A percentile compares a stretch with the other conserved stretches of the same genome.
Conservation (phyloP, 192 early-diverging fungal species). For the Bifiguratus adelaidae region DNA sequence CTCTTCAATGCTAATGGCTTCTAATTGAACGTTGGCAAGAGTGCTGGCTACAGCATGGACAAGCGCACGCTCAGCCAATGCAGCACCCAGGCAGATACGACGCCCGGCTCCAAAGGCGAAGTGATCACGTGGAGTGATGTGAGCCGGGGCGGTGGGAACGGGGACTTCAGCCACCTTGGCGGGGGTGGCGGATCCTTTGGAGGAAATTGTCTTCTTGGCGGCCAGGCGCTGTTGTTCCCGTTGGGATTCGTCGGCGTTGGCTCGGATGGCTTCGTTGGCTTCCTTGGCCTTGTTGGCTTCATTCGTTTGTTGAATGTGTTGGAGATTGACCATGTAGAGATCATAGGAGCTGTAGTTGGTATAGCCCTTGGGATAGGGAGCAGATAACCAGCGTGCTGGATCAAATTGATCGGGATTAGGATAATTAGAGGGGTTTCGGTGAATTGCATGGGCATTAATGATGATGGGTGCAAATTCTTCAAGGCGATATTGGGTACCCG, state of each 20-base stretch:
- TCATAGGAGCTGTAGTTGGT: conserved; percentile 4
- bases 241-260: too few species aligned
- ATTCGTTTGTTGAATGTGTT: too few species aligned
- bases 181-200: too few species aligned
- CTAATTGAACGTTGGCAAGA: too few species aligned
- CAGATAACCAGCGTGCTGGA: background rate
- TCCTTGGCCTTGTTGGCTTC: conserved; percentile 1
- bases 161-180: too few species aligned
- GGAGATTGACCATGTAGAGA: too few species aligned
- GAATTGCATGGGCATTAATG: conserved; percentile 31
- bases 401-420: conserved; percentile 30
- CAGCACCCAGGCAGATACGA: conserved; percentile 13
- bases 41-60: background rate
- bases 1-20: too few species aligned
- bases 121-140: conserved; percentile 7
- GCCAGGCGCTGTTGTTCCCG: too few species aligned
- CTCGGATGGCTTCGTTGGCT: too few species aligned
- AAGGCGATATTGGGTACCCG: conserved; percentile 17
- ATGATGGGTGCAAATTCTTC: conserved; percentile 11
- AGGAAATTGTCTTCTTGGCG: too few species aligned
- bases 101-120: conserved; percentile 23
- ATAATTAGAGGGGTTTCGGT: conserved; percentile 24
- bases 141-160: too few species aligned
- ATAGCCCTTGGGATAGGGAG: background rate
- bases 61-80: conserved; percentile 7